Evolutionary conservation across 257 asterid species (phyloP).

Genomic region (Capsicum baccatum): DNA sequence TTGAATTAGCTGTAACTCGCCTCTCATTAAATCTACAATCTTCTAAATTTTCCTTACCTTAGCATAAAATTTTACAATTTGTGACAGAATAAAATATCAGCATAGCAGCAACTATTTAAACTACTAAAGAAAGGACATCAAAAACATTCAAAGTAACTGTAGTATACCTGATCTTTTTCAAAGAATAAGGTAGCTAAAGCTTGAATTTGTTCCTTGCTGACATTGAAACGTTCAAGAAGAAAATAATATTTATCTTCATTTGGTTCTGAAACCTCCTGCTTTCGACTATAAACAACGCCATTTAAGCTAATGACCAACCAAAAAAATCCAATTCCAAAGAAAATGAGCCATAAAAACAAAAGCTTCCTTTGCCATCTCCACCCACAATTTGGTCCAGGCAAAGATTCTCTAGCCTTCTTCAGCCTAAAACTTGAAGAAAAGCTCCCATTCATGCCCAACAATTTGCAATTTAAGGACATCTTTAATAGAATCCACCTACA

Average conservation of each 20-base stretch:
- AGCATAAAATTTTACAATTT: neutral
- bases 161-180: constrained; percentile 44
- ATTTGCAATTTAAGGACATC: constrained; percentile 56
- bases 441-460: constrained; percentile 44
- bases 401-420: constrained; percentile 43
- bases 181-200: constrained; percentile 44
- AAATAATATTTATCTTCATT: constrained; percentile 43
- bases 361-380: constrained; percentile 50
- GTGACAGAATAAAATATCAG: neutral
- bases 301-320: constrained; percentile 38
- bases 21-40: constrained; percentile 13
- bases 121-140: neutral
- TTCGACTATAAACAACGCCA: constrained; percentile 39
- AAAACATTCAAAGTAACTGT: constrained; percentile 22
- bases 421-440: constrained; percentile 43
- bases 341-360: constrained; percentile 43
- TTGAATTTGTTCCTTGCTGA: constrained; percentile 55
- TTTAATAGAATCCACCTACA: constrained; percentile 52
- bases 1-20: constrained; percentile 15
- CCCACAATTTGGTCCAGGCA: constrained; percentile 41
- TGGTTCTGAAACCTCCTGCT: constrained; percentile 33
- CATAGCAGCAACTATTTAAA: constrained; percentile 9
- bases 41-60: neutral
- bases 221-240: constrained; percentile 52
- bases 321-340: constrained; percentile 42